Evolutionary conservation across 345 rosid species (phyloP), one percentile per base, ranked within the genome.

Genomic region (Ceriops decandra): DNA sequence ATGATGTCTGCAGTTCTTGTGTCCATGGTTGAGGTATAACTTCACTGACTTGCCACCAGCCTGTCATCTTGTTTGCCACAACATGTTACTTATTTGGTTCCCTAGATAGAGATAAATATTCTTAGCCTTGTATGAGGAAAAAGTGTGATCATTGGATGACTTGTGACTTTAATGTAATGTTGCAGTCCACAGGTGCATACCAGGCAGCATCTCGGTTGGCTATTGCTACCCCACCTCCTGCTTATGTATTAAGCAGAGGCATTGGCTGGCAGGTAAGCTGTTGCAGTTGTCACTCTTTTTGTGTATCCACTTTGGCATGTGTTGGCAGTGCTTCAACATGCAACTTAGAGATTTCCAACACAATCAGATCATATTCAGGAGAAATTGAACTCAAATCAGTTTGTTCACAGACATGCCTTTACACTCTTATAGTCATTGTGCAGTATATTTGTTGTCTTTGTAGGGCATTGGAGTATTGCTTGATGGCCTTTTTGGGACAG

Each of bases 241-340:
- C 80, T 19, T 76, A 71, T 71, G 80, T 76, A 20, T 59, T 76
- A 28, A 76, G 80, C 64, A 67, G 80, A 67, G 80, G 80, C 68
- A 76, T 76, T 67, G 80, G 80, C 69, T 76, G 80, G 77, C 64
- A 90, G 96, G 98, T 88, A 63, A 81, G 74, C 67, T 30, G 60
- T 71, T 52, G 30, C 28, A 32, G 11, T 57, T 80, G 24, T 57
- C 31, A 7, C 16, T 49, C 15, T 42, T 47, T 64, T 16, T 47
- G 8, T 16, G n/a, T 64, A 7, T 20, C 22, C 10, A 24, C 24
- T 35, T 21, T 2, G 51, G 24, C 24, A 2, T 19, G 26, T 7
- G 10, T 42, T 15, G 36, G 4, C 68, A 33, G 27, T 15, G 7
- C 8, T 56, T 63, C 10, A 24, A 21, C 22, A 47, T 13, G 33